Evolutionary conservation across 345 rosid genomes (phyloP).

Genomic region (Clausena lansium): DNA sequence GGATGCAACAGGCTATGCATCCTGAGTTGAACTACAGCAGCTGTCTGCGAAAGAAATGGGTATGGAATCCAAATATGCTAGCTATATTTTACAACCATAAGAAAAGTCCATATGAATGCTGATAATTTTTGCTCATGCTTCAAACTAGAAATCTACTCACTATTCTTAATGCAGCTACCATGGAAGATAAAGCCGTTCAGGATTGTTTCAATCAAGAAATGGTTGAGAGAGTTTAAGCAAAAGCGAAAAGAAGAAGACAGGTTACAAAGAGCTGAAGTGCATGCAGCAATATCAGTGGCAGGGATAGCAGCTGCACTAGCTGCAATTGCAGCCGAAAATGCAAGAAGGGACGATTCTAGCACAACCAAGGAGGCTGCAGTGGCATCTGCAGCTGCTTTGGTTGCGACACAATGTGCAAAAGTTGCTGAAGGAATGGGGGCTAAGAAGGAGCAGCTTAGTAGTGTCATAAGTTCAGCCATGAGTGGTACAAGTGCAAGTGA

Average conservation of each 20-base stretch:
- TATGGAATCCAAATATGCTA: constrained; percentile 16
- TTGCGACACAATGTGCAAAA: constrained; percentile 81
- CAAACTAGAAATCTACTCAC: background rate
- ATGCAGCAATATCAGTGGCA: constrained; percentile 88
- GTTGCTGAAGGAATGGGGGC: constrained; percentile 92
- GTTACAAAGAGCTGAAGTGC: constrained; percentile 76
- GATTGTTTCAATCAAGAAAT: constrained; percentile 63
- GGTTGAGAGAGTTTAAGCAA: constrained; percentile 73
- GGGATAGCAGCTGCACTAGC: constrained; percentile 86
- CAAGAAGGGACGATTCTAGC: constrained; percentile 25
- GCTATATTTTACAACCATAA: background rate
- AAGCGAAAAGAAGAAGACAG: constrained; percentile 82
- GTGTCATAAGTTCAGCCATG: constrained; percentile 72
- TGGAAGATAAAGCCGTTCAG: constrained; percentile 66
- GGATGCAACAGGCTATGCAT: constrained; percentile 99
- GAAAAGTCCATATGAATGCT: background rate
- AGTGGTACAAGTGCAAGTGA: constrained; percentile 66
- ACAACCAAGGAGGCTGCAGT: constrained; percentile 60
- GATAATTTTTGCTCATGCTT: background rate
- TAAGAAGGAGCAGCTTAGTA: constrained; percentile 62
- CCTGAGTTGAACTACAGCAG: constrained; percentile 84
- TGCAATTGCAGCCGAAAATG: constrained; percentile 69
- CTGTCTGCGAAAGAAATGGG: constrained; percentile 82
- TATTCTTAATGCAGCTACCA: constrained; percentile 40
- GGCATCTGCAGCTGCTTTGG: constrained; percentile 87